Conservation (phyloP, 78 protist species). For the Isochrysis galbana region DNA sequence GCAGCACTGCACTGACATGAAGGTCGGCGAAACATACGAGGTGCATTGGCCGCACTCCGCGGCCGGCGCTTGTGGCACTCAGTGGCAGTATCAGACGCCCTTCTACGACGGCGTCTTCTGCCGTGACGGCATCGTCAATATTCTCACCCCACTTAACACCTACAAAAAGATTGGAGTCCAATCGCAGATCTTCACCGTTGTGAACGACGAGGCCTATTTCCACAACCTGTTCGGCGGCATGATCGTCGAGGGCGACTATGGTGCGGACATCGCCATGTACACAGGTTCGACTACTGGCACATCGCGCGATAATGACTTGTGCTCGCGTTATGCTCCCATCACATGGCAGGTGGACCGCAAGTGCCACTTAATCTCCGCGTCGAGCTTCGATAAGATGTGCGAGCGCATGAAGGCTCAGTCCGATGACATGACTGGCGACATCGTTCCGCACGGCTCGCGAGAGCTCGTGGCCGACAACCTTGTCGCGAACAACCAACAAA, state of each 20-base stretch:
- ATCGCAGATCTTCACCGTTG: not conserved
- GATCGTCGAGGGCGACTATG: not conserved
- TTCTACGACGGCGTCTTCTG: constrained; percentile 16
- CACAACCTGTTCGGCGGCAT: not conserved
- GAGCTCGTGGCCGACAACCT: too few relatives aligned
- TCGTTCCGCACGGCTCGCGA: too few relatives aligned
- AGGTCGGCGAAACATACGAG: constrained; percentile 13
- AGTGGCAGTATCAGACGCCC: constrained; percentile 5
- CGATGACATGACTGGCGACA: too few relatives aligned
- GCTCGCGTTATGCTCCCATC: constrained; percentile 24
- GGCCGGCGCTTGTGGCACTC: constrained; percentile 17
- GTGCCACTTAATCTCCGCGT: too few relatives aligned
- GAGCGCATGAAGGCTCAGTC: too few relatives aligned
- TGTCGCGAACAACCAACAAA: too few relatives aligned
- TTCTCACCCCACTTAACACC: constrained; percentile 14
- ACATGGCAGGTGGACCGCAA: constrained; percentile 30
- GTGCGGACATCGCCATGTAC: constrained; percentile 15
- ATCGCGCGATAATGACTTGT: not conserved
- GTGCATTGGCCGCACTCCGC: constrained; percentile 29
- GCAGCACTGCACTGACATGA: constrained; percentile 2
- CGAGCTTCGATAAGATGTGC: too few relatives aligned
- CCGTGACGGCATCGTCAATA: not conserved
- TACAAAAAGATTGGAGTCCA: constrained; percentile 9
- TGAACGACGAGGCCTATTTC: constrained; percentile 3
- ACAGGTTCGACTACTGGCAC: constrained; percentile 17